Base-by-base conservation (phyloP, 306 rosid genomes). In the Lithocarpus polystachyus region DNA sequence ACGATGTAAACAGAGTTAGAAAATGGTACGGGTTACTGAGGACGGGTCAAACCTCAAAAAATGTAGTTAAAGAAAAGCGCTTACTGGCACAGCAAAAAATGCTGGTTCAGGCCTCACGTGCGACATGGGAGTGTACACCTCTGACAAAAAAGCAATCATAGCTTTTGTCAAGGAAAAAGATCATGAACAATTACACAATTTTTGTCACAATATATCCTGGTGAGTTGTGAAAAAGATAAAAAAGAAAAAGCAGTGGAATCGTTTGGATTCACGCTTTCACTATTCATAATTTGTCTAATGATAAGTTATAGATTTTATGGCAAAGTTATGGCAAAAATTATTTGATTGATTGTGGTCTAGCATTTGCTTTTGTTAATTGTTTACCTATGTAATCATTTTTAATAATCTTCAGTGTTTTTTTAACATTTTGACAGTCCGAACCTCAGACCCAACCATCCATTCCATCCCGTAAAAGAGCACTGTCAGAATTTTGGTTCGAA, bases 101-200 rank as follows among this genome's bases (percentile, higher is more conserved):
- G 56, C 11, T 74, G 40, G 77, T 19, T 87, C 91, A 13, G 79
- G 79, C 76, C 75, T 84, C 90, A 84, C 90, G 88, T 89, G 95
- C 78, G 60, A 68, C 53, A 37, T 22, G 77, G 69, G 43, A 80
- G 68, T 56, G 83, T 75, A 71, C 74, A 28, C 9, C 2, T 17
- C 71, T 65, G 71, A 65, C 51, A 65, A 20, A 33, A 65, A 37
- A 37, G 22, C 22, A 8, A 62, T 7, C 11, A 37, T 4, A 65
- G 31, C 28, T 20, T 79, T 33, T 55, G 74, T 18, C 52, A 35
- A 33, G 1, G 0, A 33, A 33, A 1, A 33, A 1, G 7, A 0
- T 0, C 8, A 1, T 5, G 6, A 35, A 35, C 1, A 35, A 6
- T 6, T 0, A 0, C 10, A 37, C 11, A 7, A 37, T 7, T 37